These are phyloP conservation scores for Apophysomyces elegans DNA, from an alignment of 371 early-diverging fungal genomes.

Conservation along the genomic window DNA sequence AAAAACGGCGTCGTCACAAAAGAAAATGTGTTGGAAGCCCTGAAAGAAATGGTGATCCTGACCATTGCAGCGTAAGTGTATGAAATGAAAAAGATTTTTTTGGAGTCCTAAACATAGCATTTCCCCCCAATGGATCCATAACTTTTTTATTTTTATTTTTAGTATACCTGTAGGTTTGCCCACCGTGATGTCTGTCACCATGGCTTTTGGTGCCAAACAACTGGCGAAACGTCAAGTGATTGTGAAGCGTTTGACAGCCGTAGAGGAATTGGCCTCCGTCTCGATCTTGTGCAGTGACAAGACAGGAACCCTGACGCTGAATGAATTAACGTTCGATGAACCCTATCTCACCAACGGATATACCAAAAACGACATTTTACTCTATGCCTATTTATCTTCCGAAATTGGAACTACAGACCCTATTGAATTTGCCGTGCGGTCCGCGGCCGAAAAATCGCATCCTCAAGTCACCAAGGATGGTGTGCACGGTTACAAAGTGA, in stretches of 20 bases:
- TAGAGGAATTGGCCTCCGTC: constrained; percentile 95
- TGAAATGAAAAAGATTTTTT: neutral
- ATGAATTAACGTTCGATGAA: constrained; percentile 89
- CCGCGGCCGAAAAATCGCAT: constrained; percentile 79
- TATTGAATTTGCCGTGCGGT: constrained; percentile 87
- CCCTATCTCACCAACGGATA: constrained; percentile 79
- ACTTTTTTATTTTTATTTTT: neutral
- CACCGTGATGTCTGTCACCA: constrained; percentile 96
- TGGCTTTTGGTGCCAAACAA: constrained; percentile 95
- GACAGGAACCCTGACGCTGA: constrained; percentile 95
- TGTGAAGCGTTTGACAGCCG: constrained; percentile 92
- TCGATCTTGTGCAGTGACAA: constrained; percentile 95
- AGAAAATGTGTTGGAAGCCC: constrained; percentile 61
- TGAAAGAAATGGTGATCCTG: constrained; percentile 85
- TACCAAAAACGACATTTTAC: constrained; percentile 81
- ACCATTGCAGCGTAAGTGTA: constrained; percentile 86
- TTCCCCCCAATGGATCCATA: neutral
- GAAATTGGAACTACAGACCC: constrained; percentile 93
- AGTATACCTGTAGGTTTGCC: constrained; percentile 95
- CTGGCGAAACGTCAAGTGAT: constrained; percentile 93
- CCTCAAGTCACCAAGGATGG: constrained; percentile 66
- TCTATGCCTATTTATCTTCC: constrained; percentile 85
- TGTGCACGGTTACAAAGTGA: constrained; percentile 86
- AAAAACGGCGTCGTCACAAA: constrained; percentile 37
- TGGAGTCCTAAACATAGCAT: too few species aligned